Evolutionary conservation across 2,329 filamentous ascomycete genomes (phyloP).

Genomic region (Cyanodermella asteris): DNA sequence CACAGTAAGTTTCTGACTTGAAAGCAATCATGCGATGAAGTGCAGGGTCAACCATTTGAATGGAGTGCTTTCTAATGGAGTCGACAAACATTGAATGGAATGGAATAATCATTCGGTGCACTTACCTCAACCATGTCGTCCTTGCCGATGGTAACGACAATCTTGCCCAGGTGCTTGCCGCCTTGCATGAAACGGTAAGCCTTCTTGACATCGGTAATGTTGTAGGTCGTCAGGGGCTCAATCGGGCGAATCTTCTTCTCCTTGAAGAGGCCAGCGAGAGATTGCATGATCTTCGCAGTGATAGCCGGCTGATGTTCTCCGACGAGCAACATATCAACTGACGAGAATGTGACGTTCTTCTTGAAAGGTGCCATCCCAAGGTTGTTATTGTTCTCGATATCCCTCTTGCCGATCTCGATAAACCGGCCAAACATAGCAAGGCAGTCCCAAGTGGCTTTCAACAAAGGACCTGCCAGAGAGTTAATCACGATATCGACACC

Average conservation of each 20-base stretch:
- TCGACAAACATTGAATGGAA: no score
- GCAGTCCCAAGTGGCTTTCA: constrained; percentile 9
- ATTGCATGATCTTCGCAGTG: constrained; percentile 1
- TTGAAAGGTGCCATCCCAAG: constrained; percentile 12
- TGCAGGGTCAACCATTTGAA: background rate
- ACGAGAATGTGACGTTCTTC: constrained; percentile 7
- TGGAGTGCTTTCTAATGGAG: background rate
- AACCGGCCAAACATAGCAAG: constrained; percentile 9
- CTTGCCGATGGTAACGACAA: constrained; percentile 5
- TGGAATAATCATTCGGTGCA: constrained; percentile 1
- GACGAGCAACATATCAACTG: constrained; percentile 6
- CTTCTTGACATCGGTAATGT: constrained; percentile 5
- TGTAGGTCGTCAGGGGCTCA: constrained; percentile 1
- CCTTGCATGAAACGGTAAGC: constrained; percentile 8
- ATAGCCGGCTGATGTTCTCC: constrained; percentile 2
- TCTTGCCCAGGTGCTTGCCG: constrained; percentile 7
- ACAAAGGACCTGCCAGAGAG: constrained; percentile 11
- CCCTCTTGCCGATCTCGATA: constrained; percentile 10
- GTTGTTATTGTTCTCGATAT: constrained; percentile 6
- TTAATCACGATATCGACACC: constrained; percentile 10
- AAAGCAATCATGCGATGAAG: background rate
- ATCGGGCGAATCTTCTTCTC: constrained; percentile 1
- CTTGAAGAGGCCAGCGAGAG: constrained; percentile 1
- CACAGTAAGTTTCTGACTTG: no score
- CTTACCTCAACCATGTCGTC: constrained; percentile 3